Conservation (phyloP, 2,329 filamentous ascomycete species). For the Saccharata proteae region DNA sequence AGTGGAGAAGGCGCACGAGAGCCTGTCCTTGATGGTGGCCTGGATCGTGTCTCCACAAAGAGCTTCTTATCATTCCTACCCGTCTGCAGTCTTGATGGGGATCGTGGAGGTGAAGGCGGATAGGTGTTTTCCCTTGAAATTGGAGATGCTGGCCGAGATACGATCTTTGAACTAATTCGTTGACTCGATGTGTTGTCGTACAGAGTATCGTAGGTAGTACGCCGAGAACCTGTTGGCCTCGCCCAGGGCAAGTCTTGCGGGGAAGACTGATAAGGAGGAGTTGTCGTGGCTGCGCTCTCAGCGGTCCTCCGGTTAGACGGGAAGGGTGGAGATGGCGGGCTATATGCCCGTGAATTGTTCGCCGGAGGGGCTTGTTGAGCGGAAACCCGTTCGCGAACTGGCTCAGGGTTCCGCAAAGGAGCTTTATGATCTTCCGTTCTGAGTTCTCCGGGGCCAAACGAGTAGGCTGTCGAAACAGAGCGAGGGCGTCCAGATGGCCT, state of each 20-base stretch:
- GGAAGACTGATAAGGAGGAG: conserved; percentile 1
- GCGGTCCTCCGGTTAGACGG: conserved; percentile 1
- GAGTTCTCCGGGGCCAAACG: conserved; percentile 2
- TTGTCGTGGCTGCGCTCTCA: conserved; percentile 1
- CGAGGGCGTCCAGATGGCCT: conserved; percentile 1
- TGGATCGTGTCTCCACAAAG: conserved; percentile 14
- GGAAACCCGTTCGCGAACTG: conserved; percentile 1
- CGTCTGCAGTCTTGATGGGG: too few relatives aligned
- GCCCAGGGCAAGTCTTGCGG: conserved; percentile 6
- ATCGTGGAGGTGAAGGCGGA: conserved; percentile 15
- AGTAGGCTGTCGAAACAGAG: conserved; percentile 4
- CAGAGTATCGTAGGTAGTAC: conserved; percentile 6
- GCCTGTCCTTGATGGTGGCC: conserved; percentile 10
- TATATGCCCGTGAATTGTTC: conserved; percentile 1
- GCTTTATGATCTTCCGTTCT: conserved; percentile 1
- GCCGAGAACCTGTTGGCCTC: conserved; percentile 3
- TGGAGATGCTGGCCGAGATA: conserved; percentile 18
- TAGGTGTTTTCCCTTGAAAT: conserved; percentile 8
- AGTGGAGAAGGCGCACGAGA: conserved; percentile 6
- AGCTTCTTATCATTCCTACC: too few relatives aligned
- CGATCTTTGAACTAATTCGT: conserved; percentile 1
- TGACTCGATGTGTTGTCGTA: conserved; percentile 4
- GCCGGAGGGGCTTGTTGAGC: not conserved
- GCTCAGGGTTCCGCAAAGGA: conserved; percentile 4
- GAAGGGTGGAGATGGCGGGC: conserved; percentile 2